Evolutionary conservation across 345 rosid genomes (phyloP).

Genomic region (Hibiscus syriacus): DNA sequence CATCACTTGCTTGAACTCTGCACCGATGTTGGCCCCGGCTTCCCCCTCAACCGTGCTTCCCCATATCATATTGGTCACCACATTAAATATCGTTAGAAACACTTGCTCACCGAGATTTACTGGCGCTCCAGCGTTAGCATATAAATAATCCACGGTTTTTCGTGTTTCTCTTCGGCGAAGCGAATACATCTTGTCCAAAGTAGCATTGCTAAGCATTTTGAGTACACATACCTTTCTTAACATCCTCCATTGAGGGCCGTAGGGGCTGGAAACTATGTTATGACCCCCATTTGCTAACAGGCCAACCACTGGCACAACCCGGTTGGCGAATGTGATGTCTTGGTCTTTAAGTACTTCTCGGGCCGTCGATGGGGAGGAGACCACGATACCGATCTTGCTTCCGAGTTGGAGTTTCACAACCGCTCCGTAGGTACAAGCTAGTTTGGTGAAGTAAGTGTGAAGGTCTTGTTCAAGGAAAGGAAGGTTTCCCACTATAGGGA

Average conservation of each 20-base stretch:
- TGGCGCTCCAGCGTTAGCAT: neutral
- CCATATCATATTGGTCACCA: neutral
- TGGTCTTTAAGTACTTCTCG: too few species aligned
- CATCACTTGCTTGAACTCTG: neutral
- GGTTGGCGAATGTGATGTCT: neutral
- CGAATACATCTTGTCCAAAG: neutral
- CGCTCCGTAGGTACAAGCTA: neutral
- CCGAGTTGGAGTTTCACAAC: neutral
- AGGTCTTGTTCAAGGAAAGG: neutral
- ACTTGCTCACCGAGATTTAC: neutral
- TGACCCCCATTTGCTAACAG: neutral
- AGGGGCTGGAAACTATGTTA: neutral
- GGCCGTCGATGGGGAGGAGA: neutral
- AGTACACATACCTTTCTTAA: neutral
- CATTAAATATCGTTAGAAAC: too few species aligned
- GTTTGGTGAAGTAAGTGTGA: neutral
- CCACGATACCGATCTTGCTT: neutral
- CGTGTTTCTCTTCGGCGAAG: neutral
- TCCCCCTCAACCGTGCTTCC: neutral
- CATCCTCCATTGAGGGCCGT: neutral
- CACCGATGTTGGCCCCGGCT: neutral
- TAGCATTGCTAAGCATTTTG: neutral
- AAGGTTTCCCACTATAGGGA: neutral
- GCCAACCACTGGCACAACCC: neutral
- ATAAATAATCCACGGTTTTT: neutral